Percentiles rank a stretch among this genome's conserved stretches.
phyloP scores from a whole-genome alignment of 345 rosid genomes.

The Mercurialis annua region DNA sequence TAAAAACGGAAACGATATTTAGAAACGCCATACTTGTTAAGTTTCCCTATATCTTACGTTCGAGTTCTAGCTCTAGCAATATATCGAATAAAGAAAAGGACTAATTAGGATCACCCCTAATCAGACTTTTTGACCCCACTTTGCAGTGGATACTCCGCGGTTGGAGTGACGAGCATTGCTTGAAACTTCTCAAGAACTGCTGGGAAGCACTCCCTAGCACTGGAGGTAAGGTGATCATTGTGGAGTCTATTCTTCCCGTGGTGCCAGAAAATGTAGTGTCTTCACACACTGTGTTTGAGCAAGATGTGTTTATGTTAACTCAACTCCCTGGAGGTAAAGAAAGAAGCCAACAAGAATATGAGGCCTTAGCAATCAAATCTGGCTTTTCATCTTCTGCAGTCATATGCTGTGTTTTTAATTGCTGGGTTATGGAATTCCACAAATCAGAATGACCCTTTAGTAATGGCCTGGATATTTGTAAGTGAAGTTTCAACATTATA shows the following conservation, averaged over 20 bases:
- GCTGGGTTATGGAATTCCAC: constrained; percentile 33
- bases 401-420: constrained; percentile 19
- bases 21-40: no score
- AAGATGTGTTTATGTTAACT: constrained; percentile 50
- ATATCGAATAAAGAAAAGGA: no score
- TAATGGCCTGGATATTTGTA: no score
- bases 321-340: constrained; percentile 42
- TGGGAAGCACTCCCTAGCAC: constrained; percentile 34
- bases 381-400: constrained; percentile 36
- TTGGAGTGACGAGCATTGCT: constrained; percentile 44
- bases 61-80: no score
- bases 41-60: no score
- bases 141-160: constrained; percentile 42
- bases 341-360: constrained; percentile 43
- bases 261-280: constrained; percentile 23
- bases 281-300: constrained; percentile 34
- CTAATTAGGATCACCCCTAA: no score
- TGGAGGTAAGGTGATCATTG: constrained; percentile 46
- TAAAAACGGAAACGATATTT: no score
- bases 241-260: constrained; percentile 39
- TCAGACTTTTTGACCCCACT: no score
- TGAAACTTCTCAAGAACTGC: constrained; percentile 47
- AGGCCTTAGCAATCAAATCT: constrained; percentile 33
- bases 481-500: no score
- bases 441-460: constrained; percentile 9